Evolutionary conservation across 2,329 filamentous ascomycete genomes (phyloP).

Genomic region (Aspergillus japonicus): DNA sequence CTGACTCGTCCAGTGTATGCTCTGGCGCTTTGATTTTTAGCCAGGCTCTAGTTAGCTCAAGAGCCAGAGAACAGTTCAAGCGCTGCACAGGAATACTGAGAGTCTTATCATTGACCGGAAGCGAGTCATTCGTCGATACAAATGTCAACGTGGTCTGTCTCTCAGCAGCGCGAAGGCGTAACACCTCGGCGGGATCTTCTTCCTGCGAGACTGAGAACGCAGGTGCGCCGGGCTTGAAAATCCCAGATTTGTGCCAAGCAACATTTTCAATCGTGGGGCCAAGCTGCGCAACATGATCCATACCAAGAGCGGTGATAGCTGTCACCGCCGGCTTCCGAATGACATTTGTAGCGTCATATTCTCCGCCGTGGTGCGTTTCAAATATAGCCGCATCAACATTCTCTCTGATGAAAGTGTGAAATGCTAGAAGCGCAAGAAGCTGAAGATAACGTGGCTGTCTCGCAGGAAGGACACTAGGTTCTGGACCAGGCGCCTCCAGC

Average conservation of each 20-base stretch:
- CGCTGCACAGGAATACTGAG: constrained; percentile 30
- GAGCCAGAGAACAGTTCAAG: constrained; percentile 35
- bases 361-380: constrained; percentile 67
- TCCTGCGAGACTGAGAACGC: constrained; percentile 60
- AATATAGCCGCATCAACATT: constrained; percentile 63
- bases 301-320: constrained; percentile 65
- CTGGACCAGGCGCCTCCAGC: constrained; percentile 30
- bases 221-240: constrained; percentile 61
- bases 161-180: constrained; percentile 54
- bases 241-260: constrained; percentile 72
- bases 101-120: constrained; percentile 18
- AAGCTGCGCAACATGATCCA: constrained; percentile 66
- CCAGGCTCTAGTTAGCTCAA: constrained; percentile 25
- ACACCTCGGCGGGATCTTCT: constrained; percentile 46
- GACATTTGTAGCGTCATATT: constrained; percentile 68
- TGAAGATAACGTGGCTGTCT: constrained; percentile 48
- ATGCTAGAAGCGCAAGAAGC: constrained; percentile 63
- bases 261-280: constrained; percentile 65
- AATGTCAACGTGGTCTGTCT: constrained; percentile 51
- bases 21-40: constrained; percentile 22
- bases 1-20: constrained; percentile 16
- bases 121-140: constrained; percentile 29
- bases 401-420: constrained; percentile 65
- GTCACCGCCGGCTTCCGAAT: constrained; percentile 58
- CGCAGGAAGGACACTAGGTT: constrained; percentile 12